Base-by-base conservation (phyloP, 805 yeast genomes). In the Saccharomycopsis javanensis region DNA sequence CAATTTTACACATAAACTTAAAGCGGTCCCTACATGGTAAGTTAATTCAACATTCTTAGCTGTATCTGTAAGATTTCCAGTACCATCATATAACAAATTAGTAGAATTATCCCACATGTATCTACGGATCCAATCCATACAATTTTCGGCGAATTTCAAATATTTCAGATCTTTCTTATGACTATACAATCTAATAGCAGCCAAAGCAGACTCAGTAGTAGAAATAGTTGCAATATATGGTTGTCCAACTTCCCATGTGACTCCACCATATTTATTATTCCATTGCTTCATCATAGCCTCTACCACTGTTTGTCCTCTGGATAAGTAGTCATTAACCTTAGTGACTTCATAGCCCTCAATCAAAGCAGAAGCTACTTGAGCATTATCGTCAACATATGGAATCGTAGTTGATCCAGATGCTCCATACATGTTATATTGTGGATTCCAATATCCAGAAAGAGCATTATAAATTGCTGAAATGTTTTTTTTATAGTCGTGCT, bases 321-420 rank as follows among this genome's bases (percentile, higher is more conserved):
- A 81, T 60, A 85, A 70, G 64, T 73, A 81, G 51, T 71, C 70
- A 62, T 70, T 70, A 60, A 83, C 78, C 1, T 78, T 79, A 0
- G 88, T 82, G 25, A 81, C 87, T 64, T 83, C 89, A 64, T 80
- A 84, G 1, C 87, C 86, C 2, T 82, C 76, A 57, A 85, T 70
- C 62, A 82, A 72, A 2, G 83, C 85, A 63, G 82, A 74, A 15
- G 86, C 84, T 13, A 84, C 80, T 66, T 85, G 91, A 2, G 90
- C 91, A 65, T 84, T 86, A 64, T 85, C 91, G 64, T 85, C 89
- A 61, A 81, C 81, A 67, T 84, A 83, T 45, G 85, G 80, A 66
- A 85, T 89, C 54, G 71, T 71, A 67, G 83, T 84, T 51, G 78
- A 82, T 64, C 82, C 78, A 4, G 84, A 82, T 1, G 88, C 89